Evolutionary conservation across 768 basidiomycete genomes (phyloP).

Genomic region (Coprinopsis cinerea): DNA sequence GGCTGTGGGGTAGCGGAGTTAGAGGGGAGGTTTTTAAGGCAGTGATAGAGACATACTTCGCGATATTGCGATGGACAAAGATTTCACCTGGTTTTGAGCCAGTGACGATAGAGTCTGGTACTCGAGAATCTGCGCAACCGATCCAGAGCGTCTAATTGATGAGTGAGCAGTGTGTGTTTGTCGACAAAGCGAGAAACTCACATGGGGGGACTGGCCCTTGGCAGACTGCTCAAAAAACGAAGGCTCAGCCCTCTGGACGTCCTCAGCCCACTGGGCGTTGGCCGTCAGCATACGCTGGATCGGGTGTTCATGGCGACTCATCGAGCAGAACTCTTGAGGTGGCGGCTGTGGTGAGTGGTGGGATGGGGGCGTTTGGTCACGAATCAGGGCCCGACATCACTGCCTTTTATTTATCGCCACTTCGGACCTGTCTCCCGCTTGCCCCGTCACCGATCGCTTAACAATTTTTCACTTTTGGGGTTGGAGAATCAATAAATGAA

Average conservation of each 20-base stretch:
- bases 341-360: too few species aligned
- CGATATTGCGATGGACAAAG: slow-evolving; percentile 84
- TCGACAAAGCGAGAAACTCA: slow-evolving; percentile 19
- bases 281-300: slow-evolving; percentile 29
- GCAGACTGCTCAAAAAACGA: slow-evolving; percentile 57
- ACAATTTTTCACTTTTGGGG: too few species aligned
- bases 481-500: too few species aligned
- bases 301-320: slow-evolving; percentile 15
- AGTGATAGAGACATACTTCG: slow-evolving; percentile 53
- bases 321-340: background rate
- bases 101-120: slow-evolving; percentile 73
- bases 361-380: too few species aligned
- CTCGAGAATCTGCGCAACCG: slow-evolving; percentile 80
- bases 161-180: slow-evolving; percentile 2
- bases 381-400: too few species aligned
- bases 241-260: slow-evolving; percentile 49
- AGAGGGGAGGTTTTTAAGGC: background rate
- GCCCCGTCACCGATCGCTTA: too few species aligned
- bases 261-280: slow-evolving; percentile 69
- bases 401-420: too few species aligned
- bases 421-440: too few species aligned
- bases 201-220: slow-evolving; percentile 66
- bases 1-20: slow-evolving; percentile 34
- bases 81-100: slow-evolving; percentile 70
- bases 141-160: slow-evolving; percentile 63